Evolutionary conservation across 352 stramenopile genomes (phyloP), one percentile per base, ranked within the genome.

Genomic region (Phytophthora constricta): DNA sequence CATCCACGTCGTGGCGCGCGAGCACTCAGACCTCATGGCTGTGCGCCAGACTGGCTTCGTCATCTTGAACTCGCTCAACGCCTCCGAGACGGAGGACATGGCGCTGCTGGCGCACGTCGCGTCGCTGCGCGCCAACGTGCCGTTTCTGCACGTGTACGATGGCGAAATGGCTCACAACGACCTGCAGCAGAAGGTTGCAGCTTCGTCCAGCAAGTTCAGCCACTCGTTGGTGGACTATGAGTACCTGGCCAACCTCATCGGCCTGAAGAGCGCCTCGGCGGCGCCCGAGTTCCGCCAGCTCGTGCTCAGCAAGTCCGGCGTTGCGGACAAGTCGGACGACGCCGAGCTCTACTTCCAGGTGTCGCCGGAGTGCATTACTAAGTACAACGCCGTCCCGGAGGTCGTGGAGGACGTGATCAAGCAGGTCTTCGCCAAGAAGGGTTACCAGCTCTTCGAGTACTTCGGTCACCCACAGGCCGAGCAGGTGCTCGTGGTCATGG

Each of bases 101-200:
- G 92, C 92, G 50, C 75, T 97, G 61, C 72, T 97, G 20, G 87
- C 87, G 27, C 92, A 98, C 80, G 83, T 98, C 23, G 84, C 90
- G 20, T 97, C 92, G n/a, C 74, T 98, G 47, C 87, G 90, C 47
- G 86, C 90, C 43, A 88, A 96, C 54, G 85, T 97, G 41, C 93
- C 93, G 23, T 97, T 98, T 62, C 63, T 98, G 42, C 91, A 98
- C 75, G 96, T 98, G 25, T 97, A 97, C 77, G 93, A 98, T 77
- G 92, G 90, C 45, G 88, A 98, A 66, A 92, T 97, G 79, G 70
- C 81, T 26, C 91, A 96, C 60, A 97, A 97, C 69, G 76, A 84
- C 54, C 58, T 98, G 22, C 74, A 90, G 57, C 79, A 75, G 46
- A 62, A 68, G n/a, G 71, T 79, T 2, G 79, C 77, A 2, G 52